Evolutionary conservation across 352 stramenopile species (phyloP), one percentile per base, ranked within the genome.

Genomic region (Phytophthora sansomeana): DNA sequence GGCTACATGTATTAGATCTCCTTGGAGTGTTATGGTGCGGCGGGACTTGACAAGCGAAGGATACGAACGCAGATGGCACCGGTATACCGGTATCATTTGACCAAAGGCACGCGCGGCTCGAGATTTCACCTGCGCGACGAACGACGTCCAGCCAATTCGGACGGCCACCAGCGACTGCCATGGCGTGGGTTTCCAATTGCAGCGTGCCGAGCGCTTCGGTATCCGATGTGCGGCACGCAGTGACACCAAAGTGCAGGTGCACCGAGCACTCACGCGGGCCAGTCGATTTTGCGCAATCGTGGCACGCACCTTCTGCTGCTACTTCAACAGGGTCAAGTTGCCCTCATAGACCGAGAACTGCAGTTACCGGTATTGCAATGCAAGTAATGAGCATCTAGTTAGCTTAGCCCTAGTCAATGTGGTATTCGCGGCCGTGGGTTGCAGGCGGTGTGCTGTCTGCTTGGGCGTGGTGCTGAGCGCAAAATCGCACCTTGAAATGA

Each of bases 291-390:
- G 52, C 38, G 49, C 57, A 38, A 36, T 19, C 48, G 48, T 56
- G 32, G 21, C 49, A 29, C 36, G 49, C 51, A 52, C 39, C 49
- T 39, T 66, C 58, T 66, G 48, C 30, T 42, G 47, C 32, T 16
- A 60, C 58, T 67, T 61, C 58, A 63, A 55, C 48, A 35, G 32
- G 35, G 44, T 24, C 33, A 59, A 66, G 36, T 59, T 65, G 35
- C 5, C 29, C 6, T 49, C 33, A 39, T 6, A 39, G 5, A 43
- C 38, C 16, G 11, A 43, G 38, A 11, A 14, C 38, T 21, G 38
- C 14, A 9, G 14, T 43, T 43, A n/a, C n/a, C n/a, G n/a, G n/a
- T n/a, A 24, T 24, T 43, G 38, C 38, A 11, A 21, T 16, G 16
- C 38, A 16, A 43, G 10, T 26, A 24, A 24, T 1, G 26, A 16